Percentiles rank a stretch among this genome's conserved stretches.
Conservation (phyloP, 768 basidiomycete genomes). For the Russula compacta region DNA sequence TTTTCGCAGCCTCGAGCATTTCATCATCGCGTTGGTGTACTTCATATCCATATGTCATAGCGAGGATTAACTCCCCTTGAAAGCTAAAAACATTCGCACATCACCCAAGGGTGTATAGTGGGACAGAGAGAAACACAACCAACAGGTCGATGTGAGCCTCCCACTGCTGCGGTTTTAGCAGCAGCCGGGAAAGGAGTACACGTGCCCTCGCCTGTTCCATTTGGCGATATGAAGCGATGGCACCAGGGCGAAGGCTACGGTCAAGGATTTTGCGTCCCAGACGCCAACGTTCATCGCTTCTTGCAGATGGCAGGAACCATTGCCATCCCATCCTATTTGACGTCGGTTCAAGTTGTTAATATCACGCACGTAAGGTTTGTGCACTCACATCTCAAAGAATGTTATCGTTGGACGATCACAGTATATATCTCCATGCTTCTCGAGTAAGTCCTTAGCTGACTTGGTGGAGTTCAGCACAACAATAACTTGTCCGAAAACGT, state of each 20-base stretch:
- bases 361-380: neutral
- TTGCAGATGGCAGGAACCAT: neutral
- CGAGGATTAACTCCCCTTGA: neutral
- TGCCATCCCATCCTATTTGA: neutral
- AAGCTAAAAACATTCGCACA: neutral
- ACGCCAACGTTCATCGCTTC: neutral
- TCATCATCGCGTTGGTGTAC: neutral
- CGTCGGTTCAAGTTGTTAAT: neutral
- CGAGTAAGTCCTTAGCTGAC: conserved; percentile 41
- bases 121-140: neutral
- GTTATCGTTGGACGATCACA: conserved; percentile 1
- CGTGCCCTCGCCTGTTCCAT: neutral
- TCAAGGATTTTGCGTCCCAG: conserved; percentile 2
- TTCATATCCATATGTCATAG: conserved; percentile 1
- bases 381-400: neutral
- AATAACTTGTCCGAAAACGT: conserved; percentile 38
- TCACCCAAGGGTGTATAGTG: neutral
- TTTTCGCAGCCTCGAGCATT: neutral
- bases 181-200: neutral
- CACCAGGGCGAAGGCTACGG: neutral
- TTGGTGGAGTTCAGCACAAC: conserved; percentile 40
- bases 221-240: neutral
- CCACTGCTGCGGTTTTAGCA: neutral
- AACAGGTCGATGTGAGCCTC: neutral
- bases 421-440: conserved; percentile 37